These are phyloP conservation scores for Metschnikowia drakensbergensis DNA, from an alignment of 805 yeast genomes.

Conservation along the genomic window DNA sequence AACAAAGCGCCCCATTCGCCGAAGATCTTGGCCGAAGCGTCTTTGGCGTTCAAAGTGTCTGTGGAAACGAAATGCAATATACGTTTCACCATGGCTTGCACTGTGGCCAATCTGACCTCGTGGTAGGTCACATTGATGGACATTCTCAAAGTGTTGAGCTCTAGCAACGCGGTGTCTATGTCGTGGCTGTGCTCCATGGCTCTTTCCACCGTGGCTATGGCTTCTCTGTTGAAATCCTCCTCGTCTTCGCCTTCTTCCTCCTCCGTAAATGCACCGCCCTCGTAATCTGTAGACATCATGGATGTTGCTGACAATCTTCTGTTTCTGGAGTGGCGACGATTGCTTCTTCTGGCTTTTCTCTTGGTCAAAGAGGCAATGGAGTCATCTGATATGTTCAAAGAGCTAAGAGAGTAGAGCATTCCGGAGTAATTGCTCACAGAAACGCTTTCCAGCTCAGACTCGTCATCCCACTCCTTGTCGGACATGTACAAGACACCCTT, in stretches of 20 bases:
- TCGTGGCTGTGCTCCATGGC: slow-evolving; percentile 92
- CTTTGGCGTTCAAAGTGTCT: slow-evolving; percentile 69
- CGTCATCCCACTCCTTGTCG: slow-evolving; percentile 36
- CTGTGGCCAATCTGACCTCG: slow-evolving; percentile 82
- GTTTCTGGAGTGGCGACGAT: slow-evolving; percentile 22
- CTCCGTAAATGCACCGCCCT: slow-evolving; percentile 30
- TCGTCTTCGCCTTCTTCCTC: slow-evolving; percentile 39
- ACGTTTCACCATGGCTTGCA: slow-evolving; percentile 64
- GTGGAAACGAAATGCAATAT: slow-evolving; percentile 73
- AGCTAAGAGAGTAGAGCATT: slow-evolving; percentile 45
- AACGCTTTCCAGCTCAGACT: slow-evolving; percentile 40
- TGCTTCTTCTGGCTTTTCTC: slow-evolving; percentile 38
- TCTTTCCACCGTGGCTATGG: slow-evolving; percentile 88
- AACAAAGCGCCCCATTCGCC: slow-evolving; percentile 79
- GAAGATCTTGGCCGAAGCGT: slow-evolving; percentile 74
- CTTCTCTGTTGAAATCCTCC: slow-evolving; percentile 83
- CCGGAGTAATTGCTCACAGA: slow-evolving; percentile 33
- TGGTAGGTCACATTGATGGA: slow-evolving; percentile 94
- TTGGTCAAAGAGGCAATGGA: slow-evolving; percentile 52
- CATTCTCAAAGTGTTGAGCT: slow-evolving; percentile 93
- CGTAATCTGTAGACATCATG: slow-evolving; percentile 45
- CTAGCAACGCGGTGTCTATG: slow-evolving; percentile 86
- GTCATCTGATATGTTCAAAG: slow-evolving; percentile 52
- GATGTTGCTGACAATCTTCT: slow-evolving; percentile 38
- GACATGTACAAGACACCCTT: slow-evolving; percentile 48